Conservation (phyloP, 148 eudicot genomes). For the Diospyros kaki region DNA sequence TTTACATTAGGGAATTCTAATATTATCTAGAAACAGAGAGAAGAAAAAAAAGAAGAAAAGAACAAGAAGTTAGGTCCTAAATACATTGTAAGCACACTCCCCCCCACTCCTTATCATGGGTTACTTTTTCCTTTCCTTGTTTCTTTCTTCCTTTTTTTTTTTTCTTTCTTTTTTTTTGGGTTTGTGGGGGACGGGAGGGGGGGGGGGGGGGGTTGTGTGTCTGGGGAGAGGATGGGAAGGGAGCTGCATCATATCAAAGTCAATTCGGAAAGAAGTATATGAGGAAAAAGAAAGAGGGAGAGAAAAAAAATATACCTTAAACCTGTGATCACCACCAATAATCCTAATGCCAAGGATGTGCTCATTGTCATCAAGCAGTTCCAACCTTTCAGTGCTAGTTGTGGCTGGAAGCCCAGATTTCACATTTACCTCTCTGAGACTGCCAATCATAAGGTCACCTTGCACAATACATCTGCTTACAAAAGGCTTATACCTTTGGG, state of each 20-base stretch:
- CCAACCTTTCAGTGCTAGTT: conserved; percentile 41
- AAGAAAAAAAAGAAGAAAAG: no score
- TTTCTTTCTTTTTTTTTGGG: no score
- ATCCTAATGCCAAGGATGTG: conserved; percentile 40
- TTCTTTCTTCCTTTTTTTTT: no score
- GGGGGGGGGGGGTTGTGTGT: no score
- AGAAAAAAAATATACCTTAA: conserved; percentile 17
- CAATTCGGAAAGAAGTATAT: no score
- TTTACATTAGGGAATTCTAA: no score
- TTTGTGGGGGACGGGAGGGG: not conserved
- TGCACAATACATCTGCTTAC: conserved; percentile 38
- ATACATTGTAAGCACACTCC: no score
- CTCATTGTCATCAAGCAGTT: conserved; percentile 39
- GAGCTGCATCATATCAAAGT: no score
- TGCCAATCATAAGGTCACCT: conserved; percentile 43
- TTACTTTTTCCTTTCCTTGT: no score
- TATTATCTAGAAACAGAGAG: no score
- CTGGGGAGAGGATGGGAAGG: not conserved
- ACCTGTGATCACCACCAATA: conserved; percentile 52
- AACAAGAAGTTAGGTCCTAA: no score
- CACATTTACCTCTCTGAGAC: conserved; percentile 42
- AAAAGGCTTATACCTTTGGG: conserved; percentile 51
- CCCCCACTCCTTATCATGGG: no score
- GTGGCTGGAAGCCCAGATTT: conserved; percentile 48
- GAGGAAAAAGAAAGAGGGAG: not conserved